Percentiles rank a stretch among this genome's conserved stretches.
Evolutionary conservation across 306 rosid species (phyloP).

Genomic region (Vigna radiata): DNA sequence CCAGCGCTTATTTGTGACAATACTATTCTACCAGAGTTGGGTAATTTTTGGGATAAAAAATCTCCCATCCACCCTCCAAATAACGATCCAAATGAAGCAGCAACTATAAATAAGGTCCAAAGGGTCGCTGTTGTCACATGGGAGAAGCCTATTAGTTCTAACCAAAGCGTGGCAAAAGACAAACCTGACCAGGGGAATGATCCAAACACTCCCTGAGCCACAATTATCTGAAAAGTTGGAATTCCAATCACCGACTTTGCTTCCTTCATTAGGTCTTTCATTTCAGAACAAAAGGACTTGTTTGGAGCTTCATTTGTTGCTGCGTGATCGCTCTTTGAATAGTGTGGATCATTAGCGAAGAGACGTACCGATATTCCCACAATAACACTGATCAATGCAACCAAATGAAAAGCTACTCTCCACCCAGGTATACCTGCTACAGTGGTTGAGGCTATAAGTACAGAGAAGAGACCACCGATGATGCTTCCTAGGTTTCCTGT

Average conservation of each 20-base stretch:
- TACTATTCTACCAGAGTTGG: conserved; percentile 75
- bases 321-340: conserved; percentile 39
- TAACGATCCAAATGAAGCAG: conserved; percentile 74
- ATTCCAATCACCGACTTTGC: conserved; percentile 68
- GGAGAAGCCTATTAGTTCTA: conserved; percentile 87
- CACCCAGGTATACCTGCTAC: conserved; percentile 85
- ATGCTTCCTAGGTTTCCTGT: conserved; percentile 76
- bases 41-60: conserved; percentile 60
- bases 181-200: conserved; percentile 87
- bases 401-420: conserved; percentile 84
- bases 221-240: conserved; percentile 84
- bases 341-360: conserved; percentile 80
- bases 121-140: conserved; percentile 71
- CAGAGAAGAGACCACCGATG: conserved; percentile 73
- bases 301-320: conserved; percentile 30
- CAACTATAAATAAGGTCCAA: conserved; percentile 65
- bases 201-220: conserved; percentile 93
- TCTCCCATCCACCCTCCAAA: conserved; percentile 92
- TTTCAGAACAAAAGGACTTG: conserved; percentile 52
- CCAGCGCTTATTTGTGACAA: conserved; percentile 84
- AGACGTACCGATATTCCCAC: conserved; percentile 66
- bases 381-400: conserved; percentile 72
- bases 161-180: conserved; percentile 84
- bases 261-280: conserved; percentile 66
- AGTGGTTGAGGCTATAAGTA: conserved; percentile 71